Conservation (phyloP, 345 rosid species). For the Alliaria petiolata region DNA sequence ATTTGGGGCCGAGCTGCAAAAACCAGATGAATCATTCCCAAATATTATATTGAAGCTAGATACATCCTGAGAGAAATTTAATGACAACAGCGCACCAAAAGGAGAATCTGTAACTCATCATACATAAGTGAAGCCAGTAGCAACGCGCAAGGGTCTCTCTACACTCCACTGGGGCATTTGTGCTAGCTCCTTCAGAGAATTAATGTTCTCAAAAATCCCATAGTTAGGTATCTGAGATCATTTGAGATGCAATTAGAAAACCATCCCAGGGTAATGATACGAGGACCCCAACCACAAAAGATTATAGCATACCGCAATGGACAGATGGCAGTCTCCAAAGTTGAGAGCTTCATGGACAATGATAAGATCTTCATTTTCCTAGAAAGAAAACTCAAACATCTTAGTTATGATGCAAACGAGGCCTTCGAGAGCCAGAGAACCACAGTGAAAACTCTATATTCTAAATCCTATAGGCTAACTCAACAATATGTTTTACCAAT, state of each 20-base stretch:
- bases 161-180: conserved; percentile 87
- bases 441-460: neutral
- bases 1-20: conserved; percentile 85
- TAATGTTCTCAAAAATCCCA: too few species aligned
- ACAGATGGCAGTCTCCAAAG: conserved; percentile 83
- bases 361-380: conserved; percentile 88
- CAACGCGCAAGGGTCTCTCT: conserved; percentile 83
- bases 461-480: neutral
- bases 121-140: conserved; percentile 90
- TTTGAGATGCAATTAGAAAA: too few species aligned
- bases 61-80: neutral
- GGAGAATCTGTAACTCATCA: conserved; percentile 32
- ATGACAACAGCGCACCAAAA: conserved; percentile 25
- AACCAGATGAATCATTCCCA: conserved; percentile 18
- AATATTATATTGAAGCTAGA: neutral
- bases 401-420: neutral
- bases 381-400: conserved; percentile 10
- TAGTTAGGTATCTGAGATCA: neutral
- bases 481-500: neutral
- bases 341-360: conserved; percentile 83
- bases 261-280: too few species aligned
- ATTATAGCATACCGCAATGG: conserved; percentile 64
- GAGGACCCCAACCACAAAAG: neutral
- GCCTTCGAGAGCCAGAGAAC: neutral
- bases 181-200: conserved; percentile 11